Base-by-base conservation (phyloP, 345 rosid genomes). In the Hibiscus syriacus region DNA sequence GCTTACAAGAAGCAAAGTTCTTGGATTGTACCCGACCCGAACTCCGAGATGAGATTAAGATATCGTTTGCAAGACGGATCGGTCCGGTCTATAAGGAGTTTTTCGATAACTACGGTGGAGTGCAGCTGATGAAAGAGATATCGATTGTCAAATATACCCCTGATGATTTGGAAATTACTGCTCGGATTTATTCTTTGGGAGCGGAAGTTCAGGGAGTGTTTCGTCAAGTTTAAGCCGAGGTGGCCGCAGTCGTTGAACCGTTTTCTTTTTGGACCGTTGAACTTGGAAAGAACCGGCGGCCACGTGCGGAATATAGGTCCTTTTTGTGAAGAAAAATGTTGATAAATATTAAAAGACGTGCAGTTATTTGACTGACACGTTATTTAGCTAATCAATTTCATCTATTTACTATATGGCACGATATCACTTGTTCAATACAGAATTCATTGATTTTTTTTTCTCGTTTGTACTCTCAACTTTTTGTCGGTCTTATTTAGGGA, bases 1-100 rank as follows among this genome's bases (percentile, higher is more conserved):
- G 69, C 91, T 30, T 89, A 81, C 69, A 76, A 66, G 74, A 91
- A 64, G 49, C 97, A 93, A 70, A 53, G 70, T 2, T 70, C 85
- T n/a, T 93, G 99, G 97, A 78, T 81, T 41, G 78, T 89, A 27
- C 64, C 86, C 22, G 95, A 91, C 77, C 72, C 87, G 74, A 80
- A 62, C 72, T 91, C 16, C 75, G 95, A 65, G 87, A 87, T 49
- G 83, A 85, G 39, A 75, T 89, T 3, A 89, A 86, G 77, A 38
- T 64, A 14, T 78, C 96, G 62, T 16, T 87, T 56, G 83, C 82
- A 50, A 72, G 29, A 53, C 84, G 82, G 75, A 50, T 91, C 3
- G 73, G 66, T 11, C 81, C 76, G 74, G 68, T 41, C 14, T 93
- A 88, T 69, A 58, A 72, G 43, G 84, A 79, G 30, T 77, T 93